Evolutionary conservation across 768 basidiomycete genomes (phyloP).

Genomic region (Mycena capillaripes): DNA sequence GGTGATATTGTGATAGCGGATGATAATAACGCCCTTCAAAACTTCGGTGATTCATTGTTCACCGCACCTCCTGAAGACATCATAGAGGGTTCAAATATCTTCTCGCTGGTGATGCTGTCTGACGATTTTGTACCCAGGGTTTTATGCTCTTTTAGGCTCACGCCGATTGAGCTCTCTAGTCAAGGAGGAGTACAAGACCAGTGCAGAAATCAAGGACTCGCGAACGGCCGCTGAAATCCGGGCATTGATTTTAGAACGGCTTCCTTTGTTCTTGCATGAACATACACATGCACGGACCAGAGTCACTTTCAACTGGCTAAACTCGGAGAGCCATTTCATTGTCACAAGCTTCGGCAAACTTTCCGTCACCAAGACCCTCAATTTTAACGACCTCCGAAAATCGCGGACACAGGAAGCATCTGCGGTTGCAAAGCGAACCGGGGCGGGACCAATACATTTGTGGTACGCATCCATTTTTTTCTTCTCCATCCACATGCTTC

Average conservation of each 20-base stretch:
- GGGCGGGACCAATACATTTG: slow-evolving; percentile 74
- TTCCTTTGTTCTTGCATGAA: slow-evolving; percentile 94
- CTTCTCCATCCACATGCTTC: background rate
- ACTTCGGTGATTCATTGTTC: slow-evolving; percentile 83
- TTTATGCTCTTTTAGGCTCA: slow-evolving; percentile 86
- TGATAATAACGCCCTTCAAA: slow-evolving; percentile 83
- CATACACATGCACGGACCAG: slow-evolving; percentile 76
- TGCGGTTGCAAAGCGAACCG: slow-evolving; percentile 72
- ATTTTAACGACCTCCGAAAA: slow-evolving; percentile 62
- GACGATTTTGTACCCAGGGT: slow-evolving; percentile 55
- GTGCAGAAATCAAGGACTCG: slow-evolving; percentile 63
- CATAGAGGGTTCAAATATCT: slow-evolving; percentile 74
- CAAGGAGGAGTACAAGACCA: slow-evolving; percentile 80
- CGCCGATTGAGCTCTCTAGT: slow-evolving; percentile 79
- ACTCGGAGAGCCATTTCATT: slow-evolving; percentile 71
- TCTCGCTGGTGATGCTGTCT: background rate
- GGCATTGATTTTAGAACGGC: slow-evolving; percentile 80
- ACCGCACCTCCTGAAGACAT: slow-evolving; percentile 92
- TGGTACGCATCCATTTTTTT: slow-evolving; percentile 48
- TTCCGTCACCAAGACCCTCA: slow-evolving; percentile 71
- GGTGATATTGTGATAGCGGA: slow-evolving; percentile 87
- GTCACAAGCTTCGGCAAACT: slow-evolving; percentile 80
- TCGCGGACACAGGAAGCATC: slow-evolving; percentile 78
- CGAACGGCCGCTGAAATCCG: slow-evolving; percentile 67
- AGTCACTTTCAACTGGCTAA: slow-evolving; percentile 78